Base-by-base conservation (phyloP, 2,329 filamentous ascomycete genomes). In the Stemphylium lycopersici region DNA sequence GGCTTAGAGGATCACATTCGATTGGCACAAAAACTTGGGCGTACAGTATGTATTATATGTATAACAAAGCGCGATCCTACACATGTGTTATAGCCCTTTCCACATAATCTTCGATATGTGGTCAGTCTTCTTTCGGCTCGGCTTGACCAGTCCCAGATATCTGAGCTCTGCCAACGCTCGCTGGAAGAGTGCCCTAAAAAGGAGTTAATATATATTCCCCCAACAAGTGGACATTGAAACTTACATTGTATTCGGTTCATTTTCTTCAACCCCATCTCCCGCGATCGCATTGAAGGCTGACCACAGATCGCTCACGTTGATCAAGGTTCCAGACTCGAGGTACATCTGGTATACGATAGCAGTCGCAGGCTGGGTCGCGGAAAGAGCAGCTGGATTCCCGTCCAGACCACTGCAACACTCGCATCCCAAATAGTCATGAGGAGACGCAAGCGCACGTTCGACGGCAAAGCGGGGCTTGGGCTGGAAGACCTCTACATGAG, bases 51-150 rank as follows among this genome's bases (percentile, higher is more conserved):
- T 54, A 63, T 52, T 47, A 51, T 42, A 45, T 55, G 48, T 55
- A 58, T 52, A 34, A 16, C 24, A 34, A 33, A 6, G 38, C 11
- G 10, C 10, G 10, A 7, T 34, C 22, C n/a, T 3, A 15, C 15
- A 46, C 22, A 12, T 11, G 24, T 24, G 16, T 48, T 52, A 86
- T 57, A 95, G 78, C 65, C 93, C 95, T 72, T 90, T 92, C 86
- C 88, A 90, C 46, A 82, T 79, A 32, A 92, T 81, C 79, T 97
- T 98, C 34, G 91, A 88, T 63, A 98, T 80, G 76, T 98, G 93
- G 72, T 98, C 95, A 20, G 87, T 86, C 81, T 96, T 96, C 81
- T 93, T 96, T 77, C 89, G 90, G 69, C 89, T 98, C 57, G 84
- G 83, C 79, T 95, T 97, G 57, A 98, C 83, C 76, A 97, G 89